A percentile compares a stretch with the other conserved stretches of the same genome.
Conservation (phyloP, 306 rosid genomes). For the Argentina anserina region DNA sequence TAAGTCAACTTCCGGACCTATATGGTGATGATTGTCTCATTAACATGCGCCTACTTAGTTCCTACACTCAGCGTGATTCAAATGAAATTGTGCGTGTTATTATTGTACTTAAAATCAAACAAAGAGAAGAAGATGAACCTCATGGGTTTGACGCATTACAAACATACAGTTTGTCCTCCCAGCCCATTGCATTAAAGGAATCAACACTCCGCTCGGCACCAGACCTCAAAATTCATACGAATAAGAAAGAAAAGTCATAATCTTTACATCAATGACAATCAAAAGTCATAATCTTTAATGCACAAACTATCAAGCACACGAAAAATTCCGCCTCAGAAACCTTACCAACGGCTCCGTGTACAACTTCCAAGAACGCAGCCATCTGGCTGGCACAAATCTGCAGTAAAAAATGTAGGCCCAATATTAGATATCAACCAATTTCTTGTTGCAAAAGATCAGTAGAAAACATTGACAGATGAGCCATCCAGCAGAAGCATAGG, state of each 20-base stretch:
- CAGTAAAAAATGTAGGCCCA: neutral
- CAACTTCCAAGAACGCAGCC: slow-evolving; percentile 78
- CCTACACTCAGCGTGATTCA: too few species aligned
- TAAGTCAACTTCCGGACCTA: too few species aligned
- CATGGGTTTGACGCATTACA: slow-evolving; percentile 45
- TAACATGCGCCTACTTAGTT: too few species aligned
- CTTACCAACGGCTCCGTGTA: slow-evolving; percentile 83
- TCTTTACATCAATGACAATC: neutral
- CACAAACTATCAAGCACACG: neutral
- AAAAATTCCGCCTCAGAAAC: neutral
- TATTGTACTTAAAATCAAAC: neutral
- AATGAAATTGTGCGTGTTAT: neutral
- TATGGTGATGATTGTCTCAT: too few species aligned
- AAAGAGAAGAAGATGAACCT: slow-evolving; percentile 44
- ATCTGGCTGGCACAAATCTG: slow-evolving; percentile 85
- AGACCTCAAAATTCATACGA: slow-evolving; percentile 45
- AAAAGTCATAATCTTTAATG: neutral
- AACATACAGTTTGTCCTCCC: slow-evolving; percentile 75
- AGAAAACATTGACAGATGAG: slow-evolving; percentile 50
- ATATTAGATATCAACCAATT: neutral
- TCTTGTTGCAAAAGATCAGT: neutral
- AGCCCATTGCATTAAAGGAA: slow-evolving; percentile 94
- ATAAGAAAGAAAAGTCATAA: neutral
- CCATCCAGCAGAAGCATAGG: slow-evolving; percentile 59
- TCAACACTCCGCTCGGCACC: slow-evolving; percentile 80